A percentile compares a stretch with the other conserved stretches of the same genome.
Conservation (phyloP, 805 yeast species). For the Sugiyamaella qingdaonensis region DNA sequence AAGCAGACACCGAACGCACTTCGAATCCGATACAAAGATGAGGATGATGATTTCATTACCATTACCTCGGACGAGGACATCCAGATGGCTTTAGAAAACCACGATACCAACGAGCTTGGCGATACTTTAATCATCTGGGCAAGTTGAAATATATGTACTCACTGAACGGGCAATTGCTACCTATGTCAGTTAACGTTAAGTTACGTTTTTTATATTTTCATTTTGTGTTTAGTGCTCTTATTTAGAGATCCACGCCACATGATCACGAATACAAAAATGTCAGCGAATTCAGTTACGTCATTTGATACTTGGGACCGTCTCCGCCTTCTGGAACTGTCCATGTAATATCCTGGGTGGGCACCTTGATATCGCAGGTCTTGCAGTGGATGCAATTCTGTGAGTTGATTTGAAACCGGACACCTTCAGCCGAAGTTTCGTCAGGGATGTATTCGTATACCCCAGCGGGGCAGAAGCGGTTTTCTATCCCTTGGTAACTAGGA, state of each 20-base stretch:
- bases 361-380: conserved; percentile 97
- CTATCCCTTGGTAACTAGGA: conserved; percentile 81
- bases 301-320: conserved; percentile 93
- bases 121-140: conserved; percentile 23
- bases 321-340: conserved; percentile 99
- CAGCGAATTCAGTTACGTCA: conserved; percentile 45
- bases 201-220: not conserved
- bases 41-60: conserved; percentile 90
- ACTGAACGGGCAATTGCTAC: not conserved
- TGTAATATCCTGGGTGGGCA: conserved; percentile 86
- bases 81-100: conserved; percentile 68
- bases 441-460: conserved; percentile 94
- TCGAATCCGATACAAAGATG: conserved; percentile 80
- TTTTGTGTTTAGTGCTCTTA: not conserved
- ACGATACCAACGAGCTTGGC: conserved; percentile 6
- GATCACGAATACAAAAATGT: not conserved
- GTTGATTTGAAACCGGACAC: conserved; percentile 87
- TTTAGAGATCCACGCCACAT: not conserved
- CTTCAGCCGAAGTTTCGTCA: conserved; percentile 51
- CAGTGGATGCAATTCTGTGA: conserved; percentile 98
- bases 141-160: conserved; percentile 8
- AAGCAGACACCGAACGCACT: conserved; percentile 38
- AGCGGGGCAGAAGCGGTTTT: conserved; percentile 93
- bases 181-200: not conserved
- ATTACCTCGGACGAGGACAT: conserved; percentile 86